phyloP scores from a whole-genome alignment of 371 early-diverging fungal species.

The Saksenaea oblongispora region DNA sequence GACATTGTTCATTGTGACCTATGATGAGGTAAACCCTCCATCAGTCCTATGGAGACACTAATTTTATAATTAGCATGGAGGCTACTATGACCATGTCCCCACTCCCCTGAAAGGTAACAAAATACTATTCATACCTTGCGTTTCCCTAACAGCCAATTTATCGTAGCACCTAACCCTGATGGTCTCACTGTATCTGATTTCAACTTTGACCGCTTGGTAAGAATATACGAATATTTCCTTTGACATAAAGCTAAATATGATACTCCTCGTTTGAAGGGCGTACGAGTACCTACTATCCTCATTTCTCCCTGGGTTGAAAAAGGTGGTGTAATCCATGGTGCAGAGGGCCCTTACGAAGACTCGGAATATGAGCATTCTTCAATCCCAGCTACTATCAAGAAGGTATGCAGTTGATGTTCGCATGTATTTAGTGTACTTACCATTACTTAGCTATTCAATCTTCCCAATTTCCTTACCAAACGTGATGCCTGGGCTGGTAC shows the following conservation, averaged over 20 bases:
- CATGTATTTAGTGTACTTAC: background rate
- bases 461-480: slow-evolving; percentile 26
- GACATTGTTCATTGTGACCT: slow-evolving; percentile 34
- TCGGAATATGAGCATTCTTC: slow-evolving; percentile 49
- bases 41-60: background rate
- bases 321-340: slow-evolving; percentile 34
- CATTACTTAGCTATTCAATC: slow-evolving; percentile 21
- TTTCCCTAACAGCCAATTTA: background rate
- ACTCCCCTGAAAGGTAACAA: slow-evolving; percentile 20
- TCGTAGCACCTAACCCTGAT: slow-evolving; percentile 29
- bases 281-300: slow-evolving; percentile 52
- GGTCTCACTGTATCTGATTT: slow-evolving; percentile 25
- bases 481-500: slow-evolving; percentile 34
- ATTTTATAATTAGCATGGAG: slow-evolving; percentile 7
- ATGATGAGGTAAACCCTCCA: slow-evolving; percentile 22
- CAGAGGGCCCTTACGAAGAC: slow-evolving; percentile 20
- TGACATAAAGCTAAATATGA: background rate
- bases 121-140: background rate
- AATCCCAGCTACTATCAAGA: slow-evolving; percentile 44
- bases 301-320: slow-evolving; percentile 49
- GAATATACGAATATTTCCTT: background rate
- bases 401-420: slow-evolving; percentile 10
- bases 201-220: slow-evolving; percentile 25
- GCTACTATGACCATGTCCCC: slow-evolving; percentile 30
- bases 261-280: slow-evolving; percentile 17